phyloP scores from a whole-genome alignment of 345 rosid genomes.

The Populus deltoides region DNA sequence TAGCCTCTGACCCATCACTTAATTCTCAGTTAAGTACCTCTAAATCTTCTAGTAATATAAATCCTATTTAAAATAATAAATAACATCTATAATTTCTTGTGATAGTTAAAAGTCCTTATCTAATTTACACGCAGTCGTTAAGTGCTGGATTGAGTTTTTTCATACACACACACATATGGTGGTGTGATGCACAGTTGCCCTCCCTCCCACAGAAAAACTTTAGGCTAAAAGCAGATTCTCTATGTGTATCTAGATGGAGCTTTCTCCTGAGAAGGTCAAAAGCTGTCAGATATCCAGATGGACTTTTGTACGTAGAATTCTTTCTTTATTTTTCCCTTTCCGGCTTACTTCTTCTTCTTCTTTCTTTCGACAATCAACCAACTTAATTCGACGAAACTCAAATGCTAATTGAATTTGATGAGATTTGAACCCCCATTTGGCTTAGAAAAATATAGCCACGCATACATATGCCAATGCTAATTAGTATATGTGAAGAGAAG shows the following conservation, averaged over 20 bases:
- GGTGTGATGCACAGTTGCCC: not conserved
- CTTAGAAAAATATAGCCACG: not conserved
- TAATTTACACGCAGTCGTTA: too few relatives aligned
- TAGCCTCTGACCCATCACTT: not conserved
- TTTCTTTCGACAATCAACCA: too few relatives aligned
- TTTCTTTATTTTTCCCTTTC: not conserved
- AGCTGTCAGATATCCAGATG: not conserved
- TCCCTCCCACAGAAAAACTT: not conserved
- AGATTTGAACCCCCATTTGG: not conserved
- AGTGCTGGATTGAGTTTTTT: not conserved
- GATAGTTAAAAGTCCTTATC: too few relatives aligned
- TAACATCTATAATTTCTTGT: too few relatives aligned
- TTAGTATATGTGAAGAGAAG: not conserved
- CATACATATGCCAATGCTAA: not conserved
- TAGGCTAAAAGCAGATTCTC: not conserved
- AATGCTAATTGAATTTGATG: not conserved
- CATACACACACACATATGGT: too few relatives aligned
- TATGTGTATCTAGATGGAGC: not conserved
- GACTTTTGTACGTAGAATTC: not conserved
- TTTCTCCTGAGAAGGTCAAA: not conserved
- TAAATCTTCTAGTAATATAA: too few relatives aligned
- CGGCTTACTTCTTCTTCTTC: not conserved
- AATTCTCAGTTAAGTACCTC: too few relatives aligned
- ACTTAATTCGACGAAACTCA: not conserved
- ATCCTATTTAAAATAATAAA: too few relatives aligned